These are phyloP conservation scores for Rutstroemia sp. DNA, from an alignment of 2,329 filamentous ascomycete species.

Conservation along the genomic window DNA sequence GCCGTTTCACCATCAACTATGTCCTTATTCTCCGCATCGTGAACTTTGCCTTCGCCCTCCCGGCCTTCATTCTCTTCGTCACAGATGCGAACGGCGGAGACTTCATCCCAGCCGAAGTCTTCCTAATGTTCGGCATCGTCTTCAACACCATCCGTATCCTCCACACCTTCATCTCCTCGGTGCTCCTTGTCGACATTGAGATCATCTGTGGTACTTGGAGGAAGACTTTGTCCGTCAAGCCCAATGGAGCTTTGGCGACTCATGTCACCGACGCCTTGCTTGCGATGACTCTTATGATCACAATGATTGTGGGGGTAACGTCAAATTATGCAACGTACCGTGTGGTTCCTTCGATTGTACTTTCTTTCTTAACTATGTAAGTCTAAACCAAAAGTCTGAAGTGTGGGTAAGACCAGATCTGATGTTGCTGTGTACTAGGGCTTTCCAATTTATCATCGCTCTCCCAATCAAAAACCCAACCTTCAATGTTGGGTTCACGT, in stretches of 20 bases:
- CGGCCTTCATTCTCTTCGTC: background rate
- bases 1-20: background rate
- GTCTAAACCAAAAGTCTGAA: background rate
- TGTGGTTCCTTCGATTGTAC: background rate
- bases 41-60: background rate
- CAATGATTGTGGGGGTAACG: background rate
- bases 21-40: background rate
- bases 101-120: background rate
- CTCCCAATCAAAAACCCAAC: background rate
- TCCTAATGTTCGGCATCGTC: background rate
- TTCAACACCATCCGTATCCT: background rate
- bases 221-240: background rate
- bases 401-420: background rate
- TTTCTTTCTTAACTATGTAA: background rate
- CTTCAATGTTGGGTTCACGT: background rate
- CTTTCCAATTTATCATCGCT: slow-evolving; percentile 4
- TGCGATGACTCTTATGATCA: background rate
- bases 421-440: background rate
- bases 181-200: background rate
- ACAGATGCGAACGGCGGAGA: background rate
- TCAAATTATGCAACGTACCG: background rate
- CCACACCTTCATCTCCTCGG: background rate
- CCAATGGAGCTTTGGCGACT: background rate
- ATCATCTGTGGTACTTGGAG: background rate
- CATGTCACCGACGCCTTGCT: background rate